A percentile compares a stretch with the other conserved stretches of the same genome.
These are phyloP conservation scores for Asclepias syriaca DNA, from an alignment of 257 asterid genomes.

Conservation along the genomic window DNA sequence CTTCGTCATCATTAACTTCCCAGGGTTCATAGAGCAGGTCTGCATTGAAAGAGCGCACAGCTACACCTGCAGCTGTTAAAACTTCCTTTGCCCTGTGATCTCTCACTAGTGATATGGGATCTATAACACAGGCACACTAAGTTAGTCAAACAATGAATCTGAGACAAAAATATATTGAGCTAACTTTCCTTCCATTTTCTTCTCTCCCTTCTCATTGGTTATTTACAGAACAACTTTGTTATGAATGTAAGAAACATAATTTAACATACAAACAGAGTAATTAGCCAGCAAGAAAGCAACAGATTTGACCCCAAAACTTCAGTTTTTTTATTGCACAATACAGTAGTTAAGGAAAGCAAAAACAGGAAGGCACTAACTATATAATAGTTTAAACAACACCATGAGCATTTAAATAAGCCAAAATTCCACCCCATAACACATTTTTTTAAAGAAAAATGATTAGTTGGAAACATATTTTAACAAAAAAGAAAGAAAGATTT, in stretches of 20 bases:
- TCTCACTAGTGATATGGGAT: constrained; percentile 79
- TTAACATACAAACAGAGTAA: not conserved
- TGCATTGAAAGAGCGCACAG: constrained; percentile 73
- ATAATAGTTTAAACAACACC: not conserved
- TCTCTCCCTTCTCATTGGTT: no score
- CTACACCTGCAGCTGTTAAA: constrained; percentile 62
- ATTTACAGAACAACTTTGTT: not conserved
- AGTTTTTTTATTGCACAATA: not conserved
- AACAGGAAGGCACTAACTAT: not conserved
- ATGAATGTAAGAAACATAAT: not conserved
- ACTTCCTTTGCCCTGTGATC: constrained; percentile 87
- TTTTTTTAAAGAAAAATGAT: no score
- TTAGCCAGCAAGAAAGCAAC: not conserved
- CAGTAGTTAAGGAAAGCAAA: no score
- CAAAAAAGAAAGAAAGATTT: not conserved
- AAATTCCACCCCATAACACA: no score
- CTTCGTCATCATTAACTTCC: constrained; percentile 74
- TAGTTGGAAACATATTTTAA: not conserved
- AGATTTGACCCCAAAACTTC: not conserved
- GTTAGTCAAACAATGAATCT: constrained; percentile 7
- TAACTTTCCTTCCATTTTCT: not conserved
- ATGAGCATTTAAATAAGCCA: constrained; percentile 7
- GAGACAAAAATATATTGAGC: not conserved
- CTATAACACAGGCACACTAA: constrained; percentile 31
- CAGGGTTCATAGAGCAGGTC: constrained; percentile 93